A percentile compares a stretch with the other conserved stretches of the same genome.
Conservation (phyloP, 345 rosid genomes). For the Melaleuca quinquenervia region DNA sequence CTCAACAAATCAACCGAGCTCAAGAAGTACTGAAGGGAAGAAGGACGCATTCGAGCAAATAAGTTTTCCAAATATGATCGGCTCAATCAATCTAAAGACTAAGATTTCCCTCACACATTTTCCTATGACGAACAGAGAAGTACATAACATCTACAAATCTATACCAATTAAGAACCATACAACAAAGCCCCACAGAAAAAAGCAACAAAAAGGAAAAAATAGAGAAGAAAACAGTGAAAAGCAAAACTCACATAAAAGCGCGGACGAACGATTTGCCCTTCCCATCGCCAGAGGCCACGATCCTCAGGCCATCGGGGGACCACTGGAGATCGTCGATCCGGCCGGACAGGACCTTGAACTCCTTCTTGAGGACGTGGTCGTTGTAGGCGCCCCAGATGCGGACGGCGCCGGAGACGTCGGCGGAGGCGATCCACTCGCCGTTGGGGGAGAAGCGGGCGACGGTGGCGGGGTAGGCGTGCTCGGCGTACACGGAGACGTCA, state of each 20-base stretch:
- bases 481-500: constrained; percentile 74
- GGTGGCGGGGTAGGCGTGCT: constrained; percentile 88
- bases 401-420: constrained; percentile 80
- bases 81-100: neutral
- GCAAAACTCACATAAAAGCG: constrained; percentile 73
- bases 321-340: constrained; percentile 99
- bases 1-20: neutral
- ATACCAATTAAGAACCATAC: neutral
- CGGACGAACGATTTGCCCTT: constrained; percentile 93
- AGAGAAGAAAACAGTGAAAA: neutral
- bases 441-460: constrained; percentile 96
- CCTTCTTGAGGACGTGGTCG: constrained; percentile 85
- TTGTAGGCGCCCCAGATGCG: constrained; percentile 87
- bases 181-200: neutral
- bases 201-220: neutral
- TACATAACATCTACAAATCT: neutral
- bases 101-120: neutral
- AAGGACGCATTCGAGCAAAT: neutral
- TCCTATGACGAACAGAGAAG: neutral
- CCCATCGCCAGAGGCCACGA: constrained; percentile 93
- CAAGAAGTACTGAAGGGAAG: neutral
- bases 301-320: constrained; percentile 92
- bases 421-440: constrained; percentile 99
- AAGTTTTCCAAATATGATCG: neutral
- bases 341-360: constrained; percentile 81